A percentile compares a stretch with the other conserved stretches of the same genome.
Conservation (phyloP, 257 asterid genomes). For the Cruciata laevipes region DNA sequence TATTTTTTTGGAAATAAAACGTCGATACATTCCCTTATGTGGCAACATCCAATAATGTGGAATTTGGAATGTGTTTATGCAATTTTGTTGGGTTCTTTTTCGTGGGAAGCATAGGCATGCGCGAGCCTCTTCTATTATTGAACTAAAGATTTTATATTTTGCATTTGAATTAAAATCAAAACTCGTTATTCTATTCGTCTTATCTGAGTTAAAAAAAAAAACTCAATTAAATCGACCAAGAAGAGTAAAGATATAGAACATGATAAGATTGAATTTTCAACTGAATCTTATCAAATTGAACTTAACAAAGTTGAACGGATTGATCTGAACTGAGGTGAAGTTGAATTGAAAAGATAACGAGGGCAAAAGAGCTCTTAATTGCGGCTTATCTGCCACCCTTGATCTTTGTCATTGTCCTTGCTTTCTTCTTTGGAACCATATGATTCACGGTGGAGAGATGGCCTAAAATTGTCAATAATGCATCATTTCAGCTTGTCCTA, state of each 20-base stretch:
- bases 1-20: background rate
- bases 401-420: no score
- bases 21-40: background rate
- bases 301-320: no score
- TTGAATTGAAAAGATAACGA: no score
- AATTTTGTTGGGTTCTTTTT: background rate
- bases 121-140: background rate
- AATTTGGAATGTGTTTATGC: background rate
- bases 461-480: background rate
- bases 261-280: no score
- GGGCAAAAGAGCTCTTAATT: no score
- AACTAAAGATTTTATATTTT: background rate
- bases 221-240: no score
- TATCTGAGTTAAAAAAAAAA: no score
- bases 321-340: no score
- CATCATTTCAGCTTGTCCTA: background rate
- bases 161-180: no score
- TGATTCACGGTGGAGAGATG: background rate
- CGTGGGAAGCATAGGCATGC: background rate
- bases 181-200: no score
- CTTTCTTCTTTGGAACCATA: background rate
- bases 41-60: conserved; percentile 1
- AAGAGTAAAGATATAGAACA: no score
- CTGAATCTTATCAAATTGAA: no score
- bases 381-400: background rate